A percentile compares a stretch with the other conserved stretches of the same genome.
Evolutionary conservation across 345 rosid species (phyloP).

Genomic region (Barbarea vulgaris): DNA sequence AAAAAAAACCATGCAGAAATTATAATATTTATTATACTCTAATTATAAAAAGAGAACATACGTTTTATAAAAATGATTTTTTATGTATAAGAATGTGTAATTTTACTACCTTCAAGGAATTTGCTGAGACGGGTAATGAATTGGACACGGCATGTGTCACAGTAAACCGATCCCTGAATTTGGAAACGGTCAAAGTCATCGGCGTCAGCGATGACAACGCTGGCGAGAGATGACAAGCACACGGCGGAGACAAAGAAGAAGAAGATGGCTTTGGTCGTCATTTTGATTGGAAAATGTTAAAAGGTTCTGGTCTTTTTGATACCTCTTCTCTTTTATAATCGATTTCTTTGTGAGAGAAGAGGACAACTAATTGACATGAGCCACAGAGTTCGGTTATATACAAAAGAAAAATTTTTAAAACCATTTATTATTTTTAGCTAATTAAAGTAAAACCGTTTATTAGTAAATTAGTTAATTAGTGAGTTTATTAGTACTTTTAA

Average conservation of each 20-base stretch:
- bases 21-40: background rate
- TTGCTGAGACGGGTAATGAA: slow-evolving; percentile 55
- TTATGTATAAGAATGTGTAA: background rate
- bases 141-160: slow-evolving; percentile 66
- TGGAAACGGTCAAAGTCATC: slow-evolving; percentile 39
- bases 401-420: background rate
- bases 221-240: slow-evolving; percentile 48
- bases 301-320: slow-evolving; percentile 11
- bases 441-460: background rate
- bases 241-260: slow-evolving; percentile 49
- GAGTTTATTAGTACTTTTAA: slow-evolving; percentile 18
- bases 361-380: slow-evolving; percentile 31
- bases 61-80: background rate
- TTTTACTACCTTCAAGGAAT: slow-evolving; percentile 45
- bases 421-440: slow-evolving; percentile 29
- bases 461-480: slow-evolving; percentile 4
- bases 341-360: slow-evolving; percentile 25
- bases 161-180: slow-evolving; percentile 59
- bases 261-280: slow-evolving; percentile 42
- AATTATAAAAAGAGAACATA: background rate
- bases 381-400: slow-evolving; percentile 37
- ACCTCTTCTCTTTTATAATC: slow-evolving; percentile 27
- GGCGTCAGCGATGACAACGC: slow-evolving; percentile 35
- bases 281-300: slow-evolving; percentile 10
- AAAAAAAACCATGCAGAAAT: background rate